phyloP scores from a whole-genome alignment of 2,329 filamentous ascomycete species.

The Fusarium ambrosium region DNA sequence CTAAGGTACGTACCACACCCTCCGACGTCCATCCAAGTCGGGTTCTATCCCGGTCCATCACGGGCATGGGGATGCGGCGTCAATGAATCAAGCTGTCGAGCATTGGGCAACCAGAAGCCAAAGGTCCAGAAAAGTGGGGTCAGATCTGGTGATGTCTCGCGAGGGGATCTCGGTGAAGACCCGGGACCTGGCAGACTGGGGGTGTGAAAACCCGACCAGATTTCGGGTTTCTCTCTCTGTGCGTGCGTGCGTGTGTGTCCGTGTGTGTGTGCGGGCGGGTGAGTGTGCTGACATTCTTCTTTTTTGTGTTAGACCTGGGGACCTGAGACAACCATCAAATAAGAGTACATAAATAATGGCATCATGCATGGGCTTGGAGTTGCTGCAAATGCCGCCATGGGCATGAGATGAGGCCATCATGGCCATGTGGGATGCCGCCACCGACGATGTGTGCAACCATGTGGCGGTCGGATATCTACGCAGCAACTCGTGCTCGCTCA shows the following conservation, averaged over 20 bases:
- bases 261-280: not conserved
- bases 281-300: constrained; percentile 23
- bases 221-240: not conserved
- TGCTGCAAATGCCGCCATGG: constrained; percentile 7
- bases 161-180: constrained; percentile 44
- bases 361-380: constrained; percentile 34
- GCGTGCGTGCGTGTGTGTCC: not conserved
- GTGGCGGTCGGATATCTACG: constrained; percentile 12
- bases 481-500: constrained; percentile 4
- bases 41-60: constrained; percentile 16
- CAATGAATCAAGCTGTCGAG: constrained; percentile 21
- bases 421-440: constrained; percentile 5
- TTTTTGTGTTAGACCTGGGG: constrained; percentile 6
- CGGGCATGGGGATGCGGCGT: constrained; percentile 16
- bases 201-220: constrained; percentile 7
- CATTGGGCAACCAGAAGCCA: constrained; percentile 22
- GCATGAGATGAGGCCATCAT: constrained; percentile 29
- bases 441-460: constrained; percentile 14
- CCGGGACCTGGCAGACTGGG: constrained; percentile 26
- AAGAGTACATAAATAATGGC: constrained; percentile 27
- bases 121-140: constrained; percentile 17
- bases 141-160: constrained; percentile 41
- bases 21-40: constrained; percentile 8
- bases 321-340: constrained; percentile 12
- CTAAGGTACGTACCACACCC: constrained; percentile 4